Evolutionary conservation across 805 yeast genomes (phyloP).

Genomic region (Starmerella bombicola): DNA sequence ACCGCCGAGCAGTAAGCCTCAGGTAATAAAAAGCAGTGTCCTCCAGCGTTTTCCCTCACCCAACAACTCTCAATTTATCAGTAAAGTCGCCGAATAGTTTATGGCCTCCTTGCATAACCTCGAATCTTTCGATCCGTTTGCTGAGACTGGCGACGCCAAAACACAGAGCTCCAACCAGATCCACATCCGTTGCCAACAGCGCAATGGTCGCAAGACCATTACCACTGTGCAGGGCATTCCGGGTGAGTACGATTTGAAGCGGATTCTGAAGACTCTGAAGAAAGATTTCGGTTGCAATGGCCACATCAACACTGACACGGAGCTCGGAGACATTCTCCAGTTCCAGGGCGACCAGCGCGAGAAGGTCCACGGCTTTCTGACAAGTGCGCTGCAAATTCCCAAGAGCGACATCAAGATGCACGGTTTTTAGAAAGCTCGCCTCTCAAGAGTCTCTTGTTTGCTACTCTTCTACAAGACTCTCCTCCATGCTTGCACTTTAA

Average conservation of each 20-base stretch:
- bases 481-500: no score
- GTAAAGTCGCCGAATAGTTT: slow-evolving; percentile 25
- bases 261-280: slow-evolving; percentile 83
- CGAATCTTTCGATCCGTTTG: slow-evolving; percentile 75
- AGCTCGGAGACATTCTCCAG: slow-evolving; percentile 93
- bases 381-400: slow-evolving; percentile 72
- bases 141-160: slow-evolving; percentile 99
- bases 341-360: slow-evolving; percentile 98
- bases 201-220: slow-evolving; percentile 97
- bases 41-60: slow-evolving; percentile 2
- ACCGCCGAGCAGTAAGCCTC: no score
- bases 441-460: no score
- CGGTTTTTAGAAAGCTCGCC: slow-evolving; percentile 51
- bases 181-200: slow-evolving; percentile 97
- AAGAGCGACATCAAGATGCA: slow-evolving; percentile 96
- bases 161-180: slow-evolving; percentile 87
- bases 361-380: slow-evolving; percentile 85
- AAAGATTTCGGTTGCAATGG: slow-evolving; percentile 99
- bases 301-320: slow-evolving; percentile 91
- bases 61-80: slow-evolving; percentile 1
- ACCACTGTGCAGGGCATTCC: slow-evolving; percentile 98
- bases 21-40: no score
- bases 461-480: no score
- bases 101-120: slow-evolving; percentile 66
- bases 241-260: slow-evolving; percentile 84